These are phyloP conservation scores for Isabelozyma rhagii DNA, from an alignment of 805 yeast species.

Conservation along the genomic window DNA sequence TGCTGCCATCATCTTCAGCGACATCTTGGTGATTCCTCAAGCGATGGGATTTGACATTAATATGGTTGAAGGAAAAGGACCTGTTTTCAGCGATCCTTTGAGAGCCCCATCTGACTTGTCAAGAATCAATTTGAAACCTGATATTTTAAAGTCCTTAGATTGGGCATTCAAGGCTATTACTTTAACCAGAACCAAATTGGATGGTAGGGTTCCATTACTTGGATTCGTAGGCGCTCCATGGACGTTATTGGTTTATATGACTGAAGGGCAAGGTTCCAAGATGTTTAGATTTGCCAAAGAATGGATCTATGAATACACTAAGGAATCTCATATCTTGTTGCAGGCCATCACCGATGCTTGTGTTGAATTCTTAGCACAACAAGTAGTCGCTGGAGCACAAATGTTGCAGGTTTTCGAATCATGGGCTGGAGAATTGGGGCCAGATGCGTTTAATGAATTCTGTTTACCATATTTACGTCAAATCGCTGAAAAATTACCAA, in stretches of 20 bases:
- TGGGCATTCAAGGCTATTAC: conserved; percentile 97
- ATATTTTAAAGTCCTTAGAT: conserved; percentile 71
- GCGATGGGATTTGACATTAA: conserved; percentile 96
- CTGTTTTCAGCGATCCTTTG: conserved; percentile 85
- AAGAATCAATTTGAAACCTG: conserved; percentile 59
- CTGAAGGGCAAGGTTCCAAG: conserved; percentile 95
- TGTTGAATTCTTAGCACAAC: conserved; percentile 87
- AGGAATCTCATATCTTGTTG: conserved; percentile 65
- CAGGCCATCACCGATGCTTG: conserved; percentile 84
- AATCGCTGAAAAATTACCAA: conserved; percentile 66
- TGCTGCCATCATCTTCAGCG: conserved; percentile 96
- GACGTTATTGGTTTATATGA: conserved; percentile 95
- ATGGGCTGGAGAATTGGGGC: conserved; percentile 97
- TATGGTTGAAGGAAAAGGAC: conserved; percentile 94
- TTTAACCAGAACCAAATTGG: conserved; percentile 76
- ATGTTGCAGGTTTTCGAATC: conserved; percentile 96
- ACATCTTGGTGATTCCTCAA: conserved; percentile 93
- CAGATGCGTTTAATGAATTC: conserved; percentile 82
- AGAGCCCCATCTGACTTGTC: conserved; percentile 67
- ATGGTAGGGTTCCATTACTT: conserved; percentile 88
- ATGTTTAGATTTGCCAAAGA: conserved; percentile 87
- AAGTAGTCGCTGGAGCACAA: conserved; percentile 97
- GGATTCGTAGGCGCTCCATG: conserved; percentile 99
- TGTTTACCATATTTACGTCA: conserved; percentile 84
- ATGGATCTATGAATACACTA: conserved; percentile 83